phyloP scores from a whole-genome alignment of 139 green algal species.

The Micromonas pusilla region DNA sequence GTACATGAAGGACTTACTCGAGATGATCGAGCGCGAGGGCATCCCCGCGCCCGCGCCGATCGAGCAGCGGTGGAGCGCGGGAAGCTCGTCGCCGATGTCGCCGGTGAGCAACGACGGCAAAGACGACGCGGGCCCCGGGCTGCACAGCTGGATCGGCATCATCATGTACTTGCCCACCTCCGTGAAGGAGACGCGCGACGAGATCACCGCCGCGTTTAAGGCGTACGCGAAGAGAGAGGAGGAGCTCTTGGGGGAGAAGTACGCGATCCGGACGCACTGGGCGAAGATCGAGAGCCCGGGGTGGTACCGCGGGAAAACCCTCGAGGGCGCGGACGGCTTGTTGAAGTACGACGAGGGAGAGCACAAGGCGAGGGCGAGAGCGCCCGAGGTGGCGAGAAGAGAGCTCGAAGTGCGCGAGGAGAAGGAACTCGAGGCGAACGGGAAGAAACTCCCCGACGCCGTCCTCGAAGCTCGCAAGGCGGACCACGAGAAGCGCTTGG shows the following conservation, averaged over 20 bases:
- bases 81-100: conserved; percentile 60
- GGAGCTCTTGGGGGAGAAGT: conserved; percentile 60
- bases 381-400: conserved; percentile 16
- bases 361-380: conserved; percentile 16
- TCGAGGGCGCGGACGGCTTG: conserved; percentile 31
- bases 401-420: too few species aligned
- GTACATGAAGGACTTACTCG: conserved; percentile 73
- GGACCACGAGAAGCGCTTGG: too few species aligned
- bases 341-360: conserved; percentile 1
- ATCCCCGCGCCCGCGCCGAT: conserved; percentile 82
- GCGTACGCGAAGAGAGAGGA: conserved; percentile 63
- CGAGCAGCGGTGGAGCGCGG: conserved; percentile 88
- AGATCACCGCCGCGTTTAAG: conserved; percentile 77
- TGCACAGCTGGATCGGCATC: conserved; percentile 81
- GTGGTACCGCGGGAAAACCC: neutral
- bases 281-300: conserved; percentile 84
- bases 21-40: conserved; percentile 54
- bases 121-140: neutral
- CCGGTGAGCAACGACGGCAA: conserved; percentile 43
- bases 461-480: too few species aligned
- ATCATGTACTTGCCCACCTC: conserved; percentile 93
- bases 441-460: too few species aligned
- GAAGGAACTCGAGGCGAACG: too few species aligned
- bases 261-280: conserved; percentile 82
- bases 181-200: conserved; percentile 42